These are phyloP conservation scores for Penicillium thymicola DNA, from an alignment of 2,329 filamentous ascomycete species.

Conservation along the genomic window DNA sequence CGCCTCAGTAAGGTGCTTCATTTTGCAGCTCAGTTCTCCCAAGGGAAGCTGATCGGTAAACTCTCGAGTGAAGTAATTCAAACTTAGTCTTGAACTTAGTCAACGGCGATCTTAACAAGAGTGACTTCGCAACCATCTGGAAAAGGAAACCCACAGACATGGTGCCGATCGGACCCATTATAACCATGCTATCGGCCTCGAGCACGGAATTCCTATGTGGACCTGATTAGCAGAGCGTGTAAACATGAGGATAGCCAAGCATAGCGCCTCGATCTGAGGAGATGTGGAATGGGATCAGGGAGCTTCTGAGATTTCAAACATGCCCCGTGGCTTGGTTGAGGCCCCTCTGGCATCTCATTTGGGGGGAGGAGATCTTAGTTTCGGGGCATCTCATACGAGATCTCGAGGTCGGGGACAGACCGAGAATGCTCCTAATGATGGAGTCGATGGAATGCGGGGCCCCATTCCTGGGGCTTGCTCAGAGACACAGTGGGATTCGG, in stretches of 20 bases:
- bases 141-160: not conserved
- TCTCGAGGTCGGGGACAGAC: not conserved
- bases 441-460: slow-evolving; percentile 19
- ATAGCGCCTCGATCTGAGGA: slow-evolving; percentile 12
- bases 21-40: not conserved
- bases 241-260: slow-evolving; percentile 16
- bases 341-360: not conserved
- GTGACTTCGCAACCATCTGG: slow-evolving; percentile 4
- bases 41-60: not conserved
- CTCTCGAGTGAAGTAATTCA: not conserved
- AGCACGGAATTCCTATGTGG: not conserved
- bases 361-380: not conserved
- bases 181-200: slow-evolving; percentile 5
- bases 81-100: slow-evolving; percentile 14
- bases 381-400: not conserved
- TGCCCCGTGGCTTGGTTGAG: not conserved
- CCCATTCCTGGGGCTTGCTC: slow-evolving; percentile 16
- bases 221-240: slow-evolving; percentile 2
- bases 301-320: not conserved
- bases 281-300: slow-evolving; percentile 20
- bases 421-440: slow-evolving; percentile 13
- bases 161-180: slow-evolving; percentile 23
- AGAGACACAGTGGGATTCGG: slow-evolving; percentile 1
- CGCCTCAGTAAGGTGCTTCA: slow-evolving; percentile 15
- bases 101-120: slow-evolving; percentile 6